Conservation (phyloP, 2,329 filamentous ascomycete genomes). For the Hypoxylon rubiginosum region DNA sequence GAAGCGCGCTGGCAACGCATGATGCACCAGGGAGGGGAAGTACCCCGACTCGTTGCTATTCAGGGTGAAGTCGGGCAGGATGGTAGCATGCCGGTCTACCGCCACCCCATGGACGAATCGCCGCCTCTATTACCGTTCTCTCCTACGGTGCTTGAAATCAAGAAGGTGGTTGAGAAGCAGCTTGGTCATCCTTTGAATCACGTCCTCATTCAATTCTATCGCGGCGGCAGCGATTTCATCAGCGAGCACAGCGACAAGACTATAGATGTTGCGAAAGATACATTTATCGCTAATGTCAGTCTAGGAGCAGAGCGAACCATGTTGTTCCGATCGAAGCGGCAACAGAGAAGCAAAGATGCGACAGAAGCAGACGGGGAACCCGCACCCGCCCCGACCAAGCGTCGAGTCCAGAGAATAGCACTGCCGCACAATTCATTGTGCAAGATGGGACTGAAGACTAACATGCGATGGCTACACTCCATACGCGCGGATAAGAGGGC, state of each 20-base stretch:
- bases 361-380: constrained; percentile 44
- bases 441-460: constrained; percentile 83
- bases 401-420: constrained; percentile 74
- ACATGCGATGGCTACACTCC: constrained; percentile 90
- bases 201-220: constrained; percentile 91
- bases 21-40: constrained; percentile 91
- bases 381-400: constrained; percentile 52
- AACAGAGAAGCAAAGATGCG: constrained; percentile 37
- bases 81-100: constrained; percentile 88
- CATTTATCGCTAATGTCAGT: constrained; percentile 91
- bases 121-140: constrained; percentile 83
- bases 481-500: constrained; percentile 89
- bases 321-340: constrained; percentile 86
- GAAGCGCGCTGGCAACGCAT: constrained; percentile 93
- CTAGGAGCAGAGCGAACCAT: constrained; percentile 93
- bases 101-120: constrained; percentile 91
- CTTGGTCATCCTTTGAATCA: constrained; percentile 90
- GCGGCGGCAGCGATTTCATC: constrained; percentile 90
- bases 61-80: constrained; percentile 79
- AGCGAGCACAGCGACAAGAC: constrained; percentile 98
- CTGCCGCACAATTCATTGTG: constrained; percentile 93
- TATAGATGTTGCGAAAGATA: constrained; percentile 84
- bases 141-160: constrained; percentile 76
- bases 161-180: constrained; percentile 74
- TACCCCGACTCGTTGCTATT: constrained; percentile 90